Evolutionary conservation across 139 green algal species (phyloP).

Genomic region (Zygnema cylindricum): DNA sequence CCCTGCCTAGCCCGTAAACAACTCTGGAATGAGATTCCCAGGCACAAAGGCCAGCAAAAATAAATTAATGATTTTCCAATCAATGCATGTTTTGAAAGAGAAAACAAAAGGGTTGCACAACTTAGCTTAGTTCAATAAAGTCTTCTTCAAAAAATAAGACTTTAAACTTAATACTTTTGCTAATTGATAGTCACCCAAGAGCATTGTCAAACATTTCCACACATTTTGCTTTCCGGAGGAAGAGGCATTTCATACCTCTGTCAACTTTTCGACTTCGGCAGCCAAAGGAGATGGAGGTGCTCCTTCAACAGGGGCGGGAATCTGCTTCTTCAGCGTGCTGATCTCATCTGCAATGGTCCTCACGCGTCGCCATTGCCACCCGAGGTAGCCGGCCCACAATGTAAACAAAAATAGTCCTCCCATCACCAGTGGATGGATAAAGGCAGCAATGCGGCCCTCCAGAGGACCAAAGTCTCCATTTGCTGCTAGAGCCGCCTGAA

Average conservation of each 20-base stretch:
- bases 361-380: conserved; percentile 82
- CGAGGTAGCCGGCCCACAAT: conserved; percentile 88
- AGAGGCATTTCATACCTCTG: conserved; percentile 63
- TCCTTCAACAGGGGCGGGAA: conserved; percentile 69
- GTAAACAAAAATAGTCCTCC: conserved; percentile 77
- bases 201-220: too few species aligned
- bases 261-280: conserved; percentile 74
- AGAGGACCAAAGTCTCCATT: conserved; percentile 65
- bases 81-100: too few species aligned
- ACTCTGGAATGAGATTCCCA: too few species aligned
- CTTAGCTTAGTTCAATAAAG: too few species aligned
- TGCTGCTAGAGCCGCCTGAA: conserved; percentile 41
- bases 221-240: conserved; percentile 1
- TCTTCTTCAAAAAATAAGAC: too few species aligned
- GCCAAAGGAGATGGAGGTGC: conserved; percentile 68
- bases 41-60: too few species aligned
- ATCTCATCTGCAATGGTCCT: conserved; percentile 67
- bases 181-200: too few species aligned
- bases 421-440: conserved; percentile 90
- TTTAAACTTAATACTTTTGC: too few species aligned
- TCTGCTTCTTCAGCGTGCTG: conserved; percentile 65
- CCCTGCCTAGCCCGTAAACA: too few species aligned
- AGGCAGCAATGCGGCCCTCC: conserved; percentile 74
- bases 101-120: too few species aligned
- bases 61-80: too few species aligned